Conservation (phyloP, 805 yeast species). For the Yarrowia sp. region DNA sequence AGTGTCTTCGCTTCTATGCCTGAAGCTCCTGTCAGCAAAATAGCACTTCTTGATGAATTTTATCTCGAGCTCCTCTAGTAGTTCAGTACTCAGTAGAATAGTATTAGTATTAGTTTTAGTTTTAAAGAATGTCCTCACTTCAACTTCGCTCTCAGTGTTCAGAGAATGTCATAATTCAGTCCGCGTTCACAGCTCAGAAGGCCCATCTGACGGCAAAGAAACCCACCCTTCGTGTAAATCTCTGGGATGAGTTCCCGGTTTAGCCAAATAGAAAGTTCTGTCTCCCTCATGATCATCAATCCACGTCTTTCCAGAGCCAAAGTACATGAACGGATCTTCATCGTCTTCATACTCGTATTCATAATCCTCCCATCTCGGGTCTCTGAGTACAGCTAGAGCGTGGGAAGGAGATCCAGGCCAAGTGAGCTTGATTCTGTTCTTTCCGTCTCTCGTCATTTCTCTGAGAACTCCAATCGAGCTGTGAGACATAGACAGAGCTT, state of each 20-base stretch:
- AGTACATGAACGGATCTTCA: slow-evolving; percentile 27
- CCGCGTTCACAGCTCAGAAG: too few species aligned
- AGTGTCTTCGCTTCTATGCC: too few species aligned
- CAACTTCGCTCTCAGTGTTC: too few species aligned
- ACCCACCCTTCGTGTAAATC: slow-evolving; percentile 9
- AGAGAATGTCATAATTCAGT: too few species aligned
- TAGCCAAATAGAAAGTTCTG: slow-evolving; percentile 3
- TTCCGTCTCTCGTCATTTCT: slow-evolving; percentile 2
- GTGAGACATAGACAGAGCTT: not conserved
- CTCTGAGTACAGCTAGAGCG: slow-evolving; percentile 18
- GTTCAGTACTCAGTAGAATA: too few species aligned
- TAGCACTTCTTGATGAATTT: too few species aligned
- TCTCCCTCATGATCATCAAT: slow-evolving; percentile 20
- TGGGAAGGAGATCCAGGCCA: slow-evolving; percentile 30
- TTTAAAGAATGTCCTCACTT: too few species aligned
- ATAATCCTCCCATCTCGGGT: slow-evolving; percentile 29
- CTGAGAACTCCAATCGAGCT: not conserved
- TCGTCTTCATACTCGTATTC: slow-evolving; percentile 28
- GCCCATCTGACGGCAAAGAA: not conserved
- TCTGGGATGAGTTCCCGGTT: not conserved
- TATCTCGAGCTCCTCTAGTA: too few species aligned
- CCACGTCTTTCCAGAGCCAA: slow-evolving; percentile 30
- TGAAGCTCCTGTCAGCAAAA: too few species aligned
- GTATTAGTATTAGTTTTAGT: too few species aligned
- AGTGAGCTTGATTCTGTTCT: not conserved